Percentiles rank a stretch among this genome's conserved stretches.
These are phyloP conservation scores for Aspergillus coremiiformis DNA, from an alignment of 495 filamentous ascomycete species.

Conservation along the genomic window DNA sequence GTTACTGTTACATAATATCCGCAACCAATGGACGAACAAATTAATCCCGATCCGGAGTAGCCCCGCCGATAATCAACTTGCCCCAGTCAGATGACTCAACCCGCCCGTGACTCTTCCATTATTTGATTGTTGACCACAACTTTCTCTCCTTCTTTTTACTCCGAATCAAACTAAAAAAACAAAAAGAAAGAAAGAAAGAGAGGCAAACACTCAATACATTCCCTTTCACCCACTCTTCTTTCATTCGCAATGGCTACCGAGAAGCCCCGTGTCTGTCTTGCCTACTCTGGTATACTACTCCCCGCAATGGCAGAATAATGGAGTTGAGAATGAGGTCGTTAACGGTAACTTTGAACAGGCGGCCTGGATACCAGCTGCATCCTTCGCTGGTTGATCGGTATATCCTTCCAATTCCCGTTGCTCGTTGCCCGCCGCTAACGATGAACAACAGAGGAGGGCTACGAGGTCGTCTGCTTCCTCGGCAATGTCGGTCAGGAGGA, in stretches of 20 bases:
- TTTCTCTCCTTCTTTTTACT: background rate
- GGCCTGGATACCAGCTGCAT: conserved; percentile 15
- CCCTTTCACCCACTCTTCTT: background rate
- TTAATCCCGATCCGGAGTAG: background rate
- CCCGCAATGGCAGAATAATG: background rate
- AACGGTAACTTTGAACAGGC: conserved; percentile 3
- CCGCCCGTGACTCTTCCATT: background rate
- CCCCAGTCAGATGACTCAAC: background rate
- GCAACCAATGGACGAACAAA: background rate
- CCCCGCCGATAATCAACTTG: background rate
- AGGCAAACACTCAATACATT: background rate
- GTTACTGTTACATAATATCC: background rate
- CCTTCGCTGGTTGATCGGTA: conserved; percentile 14
- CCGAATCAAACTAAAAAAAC: background rate
- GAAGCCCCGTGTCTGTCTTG: conserved; percentile 14
- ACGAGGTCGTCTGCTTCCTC: conserved; percentile 14
- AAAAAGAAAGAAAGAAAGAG: no score
- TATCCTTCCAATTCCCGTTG: background rate
- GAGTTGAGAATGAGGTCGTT: background rate
- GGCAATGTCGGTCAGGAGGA: conserved; percentile 15
- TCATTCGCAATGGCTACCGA: conserved; percentile 8
- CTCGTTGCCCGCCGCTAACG: background rate
- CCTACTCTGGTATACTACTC: conserved; percentile 10
- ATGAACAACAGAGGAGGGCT: conserved; percentile 7
- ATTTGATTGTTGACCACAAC: background rate